Evolutionary conservation across 441 rosid genomes (phyloP), one percentile per base, ranked within the genome.

Genomic region (Eruca vesicaria): DNA sequence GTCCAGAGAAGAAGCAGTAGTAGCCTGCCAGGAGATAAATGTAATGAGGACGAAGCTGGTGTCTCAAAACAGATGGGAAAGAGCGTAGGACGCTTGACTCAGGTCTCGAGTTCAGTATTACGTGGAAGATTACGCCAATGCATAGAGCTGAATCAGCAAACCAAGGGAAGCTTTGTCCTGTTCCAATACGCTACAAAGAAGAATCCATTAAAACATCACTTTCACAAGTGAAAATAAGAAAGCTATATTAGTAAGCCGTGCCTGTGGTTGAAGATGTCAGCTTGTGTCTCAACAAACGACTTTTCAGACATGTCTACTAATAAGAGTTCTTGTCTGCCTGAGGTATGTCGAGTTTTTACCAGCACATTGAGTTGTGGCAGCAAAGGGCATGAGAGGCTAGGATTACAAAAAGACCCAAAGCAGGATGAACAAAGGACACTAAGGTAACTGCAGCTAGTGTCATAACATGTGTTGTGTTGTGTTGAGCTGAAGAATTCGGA

Each of bases 341-440:
- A 66, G 61, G 71, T 48, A 55, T 78, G 84, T 71, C 80, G 83
- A 74, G 86, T 68, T 61, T 61, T 80, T 79, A 96, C 99, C 93
- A 88, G 94, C 89, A 91, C 72, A 96, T 75, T 32, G 97, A 88
- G 77, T 67, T 80, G 82, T 96, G 96, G 84, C 96, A 93, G 80
- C 88, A 81, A 28, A 87, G 74, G 63, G 86, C 92, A 82, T 93
- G 94, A 72, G 83, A 85, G 32, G 81, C 80, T 9, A 90, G 80
- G 77, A 91, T 88, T 67, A 87, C 73, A 66, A 86, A 83, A 70
- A 96, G 86, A 80, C 98, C 97, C 84, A 96, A 83, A 9, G 97
- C 96, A 5, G 98, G 98, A 82, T 93, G 99, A 75, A 96, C 87
- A 71, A 91, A 81, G 81, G 87, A 83, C 43, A 84, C 94, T 80